Base-by-base conservation (phyloP, 1,139 yeast genomes). In the Zygosaccharomyces pseudobailii region DNA sequence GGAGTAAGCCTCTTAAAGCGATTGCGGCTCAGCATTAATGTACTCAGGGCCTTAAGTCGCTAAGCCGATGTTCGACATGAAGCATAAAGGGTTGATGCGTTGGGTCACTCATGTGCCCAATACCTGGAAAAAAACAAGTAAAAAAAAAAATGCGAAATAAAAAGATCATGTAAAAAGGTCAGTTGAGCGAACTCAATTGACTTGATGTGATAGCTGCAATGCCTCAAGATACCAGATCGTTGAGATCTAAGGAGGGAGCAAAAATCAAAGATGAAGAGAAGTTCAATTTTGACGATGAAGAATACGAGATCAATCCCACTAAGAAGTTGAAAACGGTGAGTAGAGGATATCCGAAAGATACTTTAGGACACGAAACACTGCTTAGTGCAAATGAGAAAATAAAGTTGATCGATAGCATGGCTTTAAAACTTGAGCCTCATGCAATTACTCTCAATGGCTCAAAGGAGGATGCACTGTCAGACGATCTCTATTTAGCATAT, bases 401-500 rank as follows among this genome's bases (percentile, higher is more conserved):
- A 33, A 34, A 48, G 10, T 28, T 45, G 20, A 59, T 61, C 22
- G 46, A 41, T 6, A 43, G 47, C 17, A 61, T 61, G 64, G 53
- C 52, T 4, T 47, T 60, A 25, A 45, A 50, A 3, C 52, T 61
- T 7, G 47, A 52, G 37, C 35, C 36, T n/a, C 41, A 48, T 34
- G 46, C 40, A 17, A 8, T 46, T 30, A 10, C 32, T 34, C 21
- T 35, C 13, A 32, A 9, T 30, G 31, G 21, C 8, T 5, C 20
- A 23, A 31, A 32, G 19, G 43, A 40, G 4, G 46, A 81, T 53
- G 72, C 75, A 3, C 65, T 84, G 17, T 55, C 64, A 0, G 85
- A 81, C 50, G 67, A 66, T 0, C 39, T 68, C 1, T 85, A 74
- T 57, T 61, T 61, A 2, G 56, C 69, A 0, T 82, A 80, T 56